Evolutionary conservation across 371 early-diverging fungal genomes (phyloP).

Genomic region (Rhizopus stolonifer): DNA sequence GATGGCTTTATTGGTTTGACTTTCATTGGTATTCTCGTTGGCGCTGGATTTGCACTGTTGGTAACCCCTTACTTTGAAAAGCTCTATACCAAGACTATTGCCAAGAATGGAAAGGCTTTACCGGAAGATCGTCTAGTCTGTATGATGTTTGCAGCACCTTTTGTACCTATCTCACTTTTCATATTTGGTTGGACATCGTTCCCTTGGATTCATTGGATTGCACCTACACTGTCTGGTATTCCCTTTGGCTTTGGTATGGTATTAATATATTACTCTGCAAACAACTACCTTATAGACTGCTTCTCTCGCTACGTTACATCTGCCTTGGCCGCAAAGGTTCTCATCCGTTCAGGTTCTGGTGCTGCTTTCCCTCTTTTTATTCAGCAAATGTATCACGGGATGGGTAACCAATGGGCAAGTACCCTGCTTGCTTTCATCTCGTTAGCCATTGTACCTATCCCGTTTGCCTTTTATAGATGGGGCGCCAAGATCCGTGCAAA

Average conservation of each 20-base stretch:
- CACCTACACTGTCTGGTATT: slow-evolving; percentile 32
- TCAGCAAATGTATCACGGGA: slow-evolving; percentile 37
- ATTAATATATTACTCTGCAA: slow-evolving; percentile 36
- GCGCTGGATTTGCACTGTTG: slow-evolving; percentile 34
- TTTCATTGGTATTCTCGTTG: slow-evolving; percentile 43
- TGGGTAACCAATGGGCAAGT: slow-evolving; percentile 44
- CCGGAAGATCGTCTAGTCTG: slow-evolving; percentile 49
- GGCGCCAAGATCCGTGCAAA: slow-evolving; percentile 39
- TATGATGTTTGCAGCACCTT: slow-evolving; percentile 46
- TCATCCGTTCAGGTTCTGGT: slow-evolving; percentile 44
- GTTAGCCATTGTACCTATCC: slow-evolving; percentile 45
- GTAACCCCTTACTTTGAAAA: slow-evolving; percentile 37
- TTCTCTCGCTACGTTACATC: slow-evolving; percentile 43
- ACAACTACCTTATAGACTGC: slow-evolving; percentile 48
- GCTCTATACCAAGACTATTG: slow-evolving; percentile 12
- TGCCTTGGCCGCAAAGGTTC: slow-evolving; percentile 44
- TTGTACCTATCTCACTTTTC: slow-evolving; percentile 44
- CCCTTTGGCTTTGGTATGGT: slow-evolving; percentile 52
- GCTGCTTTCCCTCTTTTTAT: slow-evolving; percentile 50
- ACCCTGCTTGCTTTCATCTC: slow-evolving; percentile 43
- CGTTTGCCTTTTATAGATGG: slow-evolving; percentile 44
- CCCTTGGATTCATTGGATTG: slow-evolving; percentile 43
- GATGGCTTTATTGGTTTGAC: slow-evolving; percentile 42
- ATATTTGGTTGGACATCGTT: slow-evolving; percentile 49
- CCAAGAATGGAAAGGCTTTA: slow-evolving; percentile 18